Percentiles rank a stretch among this genome's conserved stretches.
These are phyloP conservation scores for Clonostachys solani DNA, from an alignment of 2,329 filamentous ascomycete genomes.

Conservation along the genomic window DNA sequence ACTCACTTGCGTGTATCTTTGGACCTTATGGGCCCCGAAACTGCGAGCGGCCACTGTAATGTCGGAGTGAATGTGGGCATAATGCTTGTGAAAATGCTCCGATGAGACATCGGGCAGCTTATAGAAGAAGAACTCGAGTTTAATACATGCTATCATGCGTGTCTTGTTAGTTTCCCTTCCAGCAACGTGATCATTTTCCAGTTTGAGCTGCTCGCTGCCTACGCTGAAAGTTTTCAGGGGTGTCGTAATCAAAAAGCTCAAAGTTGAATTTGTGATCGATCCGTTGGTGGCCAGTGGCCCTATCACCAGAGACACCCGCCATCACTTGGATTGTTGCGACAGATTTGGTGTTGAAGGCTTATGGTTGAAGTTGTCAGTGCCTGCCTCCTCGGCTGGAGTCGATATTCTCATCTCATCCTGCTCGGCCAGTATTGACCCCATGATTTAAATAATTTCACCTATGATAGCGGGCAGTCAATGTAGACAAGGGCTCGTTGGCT, in stretches of 20 bases:
- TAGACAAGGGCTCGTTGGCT: too few species aligned
- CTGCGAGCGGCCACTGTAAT: constrained; percentile 8
- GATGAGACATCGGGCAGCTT: constrained; percentile 7
- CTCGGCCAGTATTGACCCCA: too few species aligned
- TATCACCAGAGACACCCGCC: neutral
- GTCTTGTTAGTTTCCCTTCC: neutral
- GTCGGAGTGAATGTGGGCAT: constrained; percentile 9
- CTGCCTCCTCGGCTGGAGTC: too few species aligned
- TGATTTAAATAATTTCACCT: too few species aligned
- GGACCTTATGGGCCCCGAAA: constrained; percentile 8
- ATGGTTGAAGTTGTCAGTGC: too few species aligned
- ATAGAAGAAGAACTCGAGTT: constrained; percentile 9
- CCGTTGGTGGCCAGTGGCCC: constrained; percentile 3
- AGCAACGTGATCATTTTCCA: neutral
- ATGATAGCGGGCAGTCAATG: too few species aligned
- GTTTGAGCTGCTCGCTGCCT: neutral
- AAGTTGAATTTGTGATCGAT: constrained; percentile 10
- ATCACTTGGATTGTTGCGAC: neutral
- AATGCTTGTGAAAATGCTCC: constrained; percentile 10
- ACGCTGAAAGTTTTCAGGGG: constrained; percentile 8
- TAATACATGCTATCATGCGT: constrained; percentile 6
- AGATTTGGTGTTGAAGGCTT: too few species aligned
- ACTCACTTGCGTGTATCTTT: constrained; percentile 9
- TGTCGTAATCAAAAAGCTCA: constrained; percentile 7
- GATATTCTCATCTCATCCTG: too few species aligned